phyloP scores from a whole-genome alignment of 73 alveolate genomes.

The Paramecium tetraurelia region DNA sequence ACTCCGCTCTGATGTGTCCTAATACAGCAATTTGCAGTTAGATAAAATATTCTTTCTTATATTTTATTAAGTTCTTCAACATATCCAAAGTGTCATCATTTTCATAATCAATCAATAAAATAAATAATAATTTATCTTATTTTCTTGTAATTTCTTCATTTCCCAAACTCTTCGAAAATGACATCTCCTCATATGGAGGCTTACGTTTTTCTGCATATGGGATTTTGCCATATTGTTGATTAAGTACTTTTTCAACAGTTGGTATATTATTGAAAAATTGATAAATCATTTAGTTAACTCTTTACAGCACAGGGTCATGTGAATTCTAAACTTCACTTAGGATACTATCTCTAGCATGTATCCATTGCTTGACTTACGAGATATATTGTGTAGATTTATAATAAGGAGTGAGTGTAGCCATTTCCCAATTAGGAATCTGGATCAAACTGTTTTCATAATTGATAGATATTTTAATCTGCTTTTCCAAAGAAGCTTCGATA shows the following conservation, averaged over 20 bases:
- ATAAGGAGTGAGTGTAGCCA: background rate
- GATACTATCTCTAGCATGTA: background rate
- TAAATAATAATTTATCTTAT: background rate
- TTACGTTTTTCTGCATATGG: constrained; percentile 45
- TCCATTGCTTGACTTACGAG: constrained; percentile 30
- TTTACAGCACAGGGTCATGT: background rate
- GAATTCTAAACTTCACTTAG: background rate
- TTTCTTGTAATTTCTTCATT: constrained; percentile 27
- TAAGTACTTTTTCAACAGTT: constrained; percentile 30
- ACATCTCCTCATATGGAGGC: constrained; percentile 48
- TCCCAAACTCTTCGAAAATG: background rate
- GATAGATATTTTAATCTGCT: background rate
- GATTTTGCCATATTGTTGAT: constrained; percentile 41
- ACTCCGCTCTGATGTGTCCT: constrained; percentile 49
- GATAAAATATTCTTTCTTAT: background rate
- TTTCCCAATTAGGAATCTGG: background rate
- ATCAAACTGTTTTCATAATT: background rate
- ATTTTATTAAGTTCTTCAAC: background rate
- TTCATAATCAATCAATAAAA: constrained; percentile 38
- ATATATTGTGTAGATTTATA: constrained; percentile 1
- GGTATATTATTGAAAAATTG: background rate
- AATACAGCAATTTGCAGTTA: constrained; percentile 11
- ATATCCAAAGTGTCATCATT: constrained; percentile 24
- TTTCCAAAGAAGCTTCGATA: constrained; percentile 14
- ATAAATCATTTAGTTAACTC: background rate